Conservation (phyloP, 805 yeast genomes). For the Candida maris region DNA sequence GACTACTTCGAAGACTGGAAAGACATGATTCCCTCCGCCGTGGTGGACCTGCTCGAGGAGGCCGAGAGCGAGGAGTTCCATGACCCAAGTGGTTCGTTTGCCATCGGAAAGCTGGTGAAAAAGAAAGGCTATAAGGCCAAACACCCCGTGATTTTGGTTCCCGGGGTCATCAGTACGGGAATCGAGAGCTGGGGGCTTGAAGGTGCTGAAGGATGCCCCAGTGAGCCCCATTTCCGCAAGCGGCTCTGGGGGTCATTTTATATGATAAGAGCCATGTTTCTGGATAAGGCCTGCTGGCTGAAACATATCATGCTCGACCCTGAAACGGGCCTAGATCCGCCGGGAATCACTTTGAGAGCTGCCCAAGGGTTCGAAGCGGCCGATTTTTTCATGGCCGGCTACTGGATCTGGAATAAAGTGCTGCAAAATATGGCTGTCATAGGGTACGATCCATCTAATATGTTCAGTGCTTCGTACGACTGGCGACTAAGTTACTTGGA, state of each 20-base stretch:
- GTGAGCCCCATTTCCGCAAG: constrained; percentile 80
- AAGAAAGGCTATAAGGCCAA: constrained; percentile 49
- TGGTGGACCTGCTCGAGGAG: constrained; percentile 58
- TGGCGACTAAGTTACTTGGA: constrained; percentile 93
- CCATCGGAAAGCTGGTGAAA: constrained; percentile 71
- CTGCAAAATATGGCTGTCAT: constrained; percentile 91
- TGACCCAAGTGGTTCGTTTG: constrained; percentile 76
- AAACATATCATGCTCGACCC: constrained; percentile 87
- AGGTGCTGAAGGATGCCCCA: constrained; percentile 77
- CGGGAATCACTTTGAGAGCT: constrained; percentile 73
- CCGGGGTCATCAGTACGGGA: constrained; percentile 95
- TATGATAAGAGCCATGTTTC: constrained; percentile 87
- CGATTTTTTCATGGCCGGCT: constrained; percentile 94
- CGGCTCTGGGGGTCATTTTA: constrained; percentile 96
- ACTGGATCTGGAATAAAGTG: constrained; percentile 98
- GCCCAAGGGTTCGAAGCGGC: constrained; percentile 97
- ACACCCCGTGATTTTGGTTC: constrained; percentile 86
- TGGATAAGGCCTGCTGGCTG: constrained; percentile 92
- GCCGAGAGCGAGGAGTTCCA: constrained; percentile 44
- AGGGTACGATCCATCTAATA: constrained; percentile 88
- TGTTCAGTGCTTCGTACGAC: constrained; percentile 91
- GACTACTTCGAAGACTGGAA: constrained; percentile 70
- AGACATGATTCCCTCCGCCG: constrained; percentile 62
- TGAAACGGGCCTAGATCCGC: constrained; percentile 90
- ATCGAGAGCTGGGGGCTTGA: constrained; percentile 87